Evolutionary conservation across 1,284 basidiomycete species (phyloP).

Genomic region (Melampsora occidentalis): DNA sequence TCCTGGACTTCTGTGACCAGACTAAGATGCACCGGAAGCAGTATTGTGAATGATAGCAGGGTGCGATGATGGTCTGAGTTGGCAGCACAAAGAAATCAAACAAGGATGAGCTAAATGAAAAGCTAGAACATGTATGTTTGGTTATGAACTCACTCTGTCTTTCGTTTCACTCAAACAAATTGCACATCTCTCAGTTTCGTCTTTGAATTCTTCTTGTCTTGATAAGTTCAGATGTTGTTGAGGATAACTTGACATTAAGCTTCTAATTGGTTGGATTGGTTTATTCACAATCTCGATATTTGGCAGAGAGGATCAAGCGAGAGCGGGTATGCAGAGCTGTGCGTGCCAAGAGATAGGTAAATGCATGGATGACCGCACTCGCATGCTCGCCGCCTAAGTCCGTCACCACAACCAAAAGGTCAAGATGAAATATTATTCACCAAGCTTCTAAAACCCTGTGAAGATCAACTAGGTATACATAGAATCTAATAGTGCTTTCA

Average conservation of each 20-base stretch:
- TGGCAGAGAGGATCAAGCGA: too few species aligned
- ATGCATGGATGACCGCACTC: too few species aligned
- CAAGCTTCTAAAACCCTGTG: too few species aligned
- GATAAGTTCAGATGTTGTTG: background rate
- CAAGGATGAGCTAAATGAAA: background rate
- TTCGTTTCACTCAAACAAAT: conserved; percentile 6
- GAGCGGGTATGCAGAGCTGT: too few species aligned
- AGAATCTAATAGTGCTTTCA: too few species aligned
- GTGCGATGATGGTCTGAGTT: conserved; percentile 24
- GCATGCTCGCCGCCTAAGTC: too few species aligned
- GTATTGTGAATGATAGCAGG: conserved; percentile 30
- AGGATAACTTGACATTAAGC: conserved; percentile 1
- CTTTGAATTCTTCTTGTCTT: background rate
- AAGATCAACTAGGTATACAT: too few species aligned
- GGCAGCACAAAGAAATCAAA: background rate
- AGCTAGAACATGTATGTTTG: background rate
- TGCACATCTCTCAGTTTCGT: background rate
- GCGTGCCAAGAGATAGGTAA: too few species aligned
- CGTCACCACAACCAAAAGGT: too few species aligned
- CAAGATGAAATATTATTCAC: too few species aligned
- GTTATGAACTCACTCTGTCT: background rate
- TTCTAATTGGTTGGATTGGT: too few species aligned
- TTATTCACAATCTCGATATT: too few species aligned
- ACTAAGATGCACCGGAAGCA: conserved; percentile 22
- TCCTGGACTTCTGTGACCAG: conserved; percentile 8